phyloP scores from a whole-genome alignment of 148 eudicot species.

The Camellia lanceoleosa region DNA sequence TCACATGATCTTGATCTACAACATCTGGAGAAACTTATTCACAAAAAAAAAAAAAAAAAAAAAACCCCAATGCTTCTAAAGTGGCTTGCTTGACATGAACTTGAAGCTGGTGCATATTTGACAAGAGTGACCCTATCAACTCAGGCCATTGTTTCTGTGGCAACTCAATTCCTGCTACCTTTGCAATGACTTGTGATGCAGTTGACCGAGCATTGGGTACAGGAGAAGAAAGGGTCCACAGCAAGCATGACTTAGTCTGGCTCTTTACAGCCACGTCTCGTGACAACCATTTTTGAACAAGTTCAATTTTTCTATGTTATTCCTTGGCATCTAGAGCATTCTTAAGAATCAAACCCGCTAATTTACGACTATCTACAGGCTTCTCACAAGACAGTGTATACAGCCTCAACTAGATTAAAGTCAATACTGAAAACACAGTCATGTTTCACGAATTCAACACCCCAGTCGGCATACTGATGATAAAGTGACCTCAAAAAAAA shows the following conservation, averaged over 20 bases:
- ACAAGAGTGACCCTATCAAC: constrained; percentile 61
- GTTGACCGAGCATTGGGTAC: constrained; percentile 86
- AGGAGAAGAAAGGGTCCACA: constrained; percentile 76
- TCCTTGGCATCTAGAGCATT: constrained; percentile 97
- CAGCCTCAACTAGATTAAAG: too few relatives aligned
- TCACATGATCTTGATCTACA: too few relatives aligned
- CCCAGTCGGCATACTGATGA: too few relatives aligned
- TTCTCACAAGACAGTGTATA: too few relatives aligned
- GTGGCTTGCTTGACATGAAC: constrained; percentile 93
- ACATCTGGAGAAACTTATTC: too few relatives aligned
- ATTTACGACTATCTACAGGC: constrained; percentile 80
- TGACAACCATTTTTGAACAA: constrained; percentile 81
- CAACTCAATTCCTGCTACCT: constrained; percentile 91
- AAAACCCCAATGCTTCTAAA: constrained; percentile 84
- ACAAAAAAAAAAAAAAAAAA: too few relatives aligned
- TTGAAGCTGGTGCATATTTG: constrained; percentile 78
- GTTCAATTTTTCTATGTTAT: constrained; percentile 84
- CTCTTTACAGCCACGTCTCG: constrained; percentile 68
- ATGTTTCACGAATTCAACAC: too few relatives aligned
- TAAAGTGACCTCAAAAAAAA: too few relatives aligned
- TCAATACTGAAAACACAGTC: too few relatives aligned
- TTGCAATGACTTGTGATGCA: constrained; percentile 94
- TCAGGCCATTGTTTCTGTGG: constrained; percentile 98
- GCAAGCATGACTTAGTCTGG: constrained; percentile 76
- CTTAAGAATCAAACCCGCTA: constrained; percentile 85